Evolutionary conservation across 2,329 filamentous ascomycete genomes (phyloP).

Genomic region (Phaeosphaeria sp.): DNA sequence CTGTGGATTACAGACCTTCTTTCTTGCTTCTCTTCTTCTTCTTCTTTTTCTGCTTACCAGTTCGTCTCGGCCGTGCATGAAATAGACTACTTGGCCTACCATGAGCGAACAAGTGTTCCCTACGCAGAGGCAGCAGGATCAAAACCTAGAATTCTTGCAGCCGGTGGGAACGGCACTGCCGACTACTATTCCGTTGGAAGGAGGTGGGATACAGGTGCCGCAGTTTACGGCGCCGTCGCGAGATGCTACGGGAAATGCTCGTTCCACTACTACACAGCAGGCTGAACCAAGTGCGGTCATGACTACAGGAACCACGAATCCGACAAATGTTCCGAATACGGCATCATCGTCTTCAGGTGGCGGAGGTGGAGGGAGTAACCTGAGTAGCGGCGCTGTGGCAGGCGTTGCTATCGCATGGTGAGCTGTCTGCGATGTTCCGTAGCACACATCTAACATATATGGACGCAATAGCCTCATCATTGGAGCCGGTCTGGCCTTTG

Average conservation of each 20-base stretch:
- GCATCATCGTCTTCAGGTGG: neutral
- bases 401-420: conserved; percentile 29
- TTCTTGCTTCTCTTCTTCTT: neutral
- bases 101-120: too few relatives aligned
- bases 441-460: neutral
- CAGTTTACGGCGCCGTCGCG: neutral
- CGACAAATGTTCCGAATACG: neutral
- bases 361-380: neutral
- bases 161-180: too few relatives aligned
- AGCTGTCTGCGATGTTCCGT: neutral
- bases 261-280: neutral
- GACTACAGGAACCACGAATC: neutral
- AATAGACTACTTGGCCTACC: neutral
- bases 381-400: conserved; percentile 24
- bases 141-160: too few relatives aligned
- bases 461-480: conserved; percentile 16
- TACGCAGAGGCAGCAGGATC: too few relatives aligned
- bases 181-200: too few relatives aligned
- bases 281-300: neutral
- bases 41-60: neutral
- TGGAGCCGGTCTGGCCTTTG: conserved; percentile 38
- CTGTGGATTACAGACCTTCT: neutral
- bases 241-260: neutral
- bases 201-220: too few relatives aligned
- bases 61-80: too few relatives aligned